Percentiles rank a stretch among this genome's conserved stretches.
Conservation (phyloP, 495 filamentous ascomycete species). For the Aspergillus nidulans region DNA sequence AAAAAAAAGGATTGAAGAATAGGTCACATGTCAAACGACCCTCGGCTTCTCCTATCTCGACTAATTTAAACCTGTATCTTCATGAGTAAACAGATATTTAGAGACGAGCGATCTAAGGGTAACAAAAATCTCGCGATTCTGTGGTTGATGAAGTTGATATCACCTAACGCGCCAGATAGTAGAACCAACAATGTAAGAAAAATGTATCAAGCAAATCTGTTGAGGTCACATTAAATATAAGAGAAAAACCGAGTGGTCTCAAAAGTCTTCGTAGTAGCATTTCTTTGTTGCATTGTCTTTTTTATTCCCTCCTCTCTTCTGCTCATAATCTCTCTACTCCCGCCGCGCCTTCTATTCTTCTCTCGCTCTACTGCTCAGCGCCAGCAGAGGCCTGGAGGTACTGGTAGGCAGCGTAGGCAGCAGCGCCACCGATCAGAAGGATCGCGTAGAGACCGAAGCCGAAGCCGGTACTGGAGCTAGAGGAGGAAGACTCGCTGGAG, state of each 20-base stretch:
- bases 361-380: conserved; percentile 20
- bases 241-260: conserved; percentile 2
- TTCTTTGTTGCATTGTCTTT: conserved; percentile 1
- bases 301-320: conserved; percentile 8
- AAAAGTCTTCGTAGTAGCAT: conserved; percentile 10
- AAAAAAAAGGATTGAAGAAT: not conserved
- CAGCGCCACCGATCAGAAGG: conserved; percentile 68
- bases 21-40: not conserved
- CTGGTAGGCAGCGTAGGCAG: conserved; percentile 82
- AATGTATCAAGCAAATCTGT: conserved; percentile 1
- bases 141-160: conserved; percentile 13
- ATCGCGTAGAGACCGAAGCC: conserved; percentile 81
- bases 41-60: not conserved
- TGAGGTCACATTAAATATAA: conserved; percentile 14
- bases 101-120: not conserved
- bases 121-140: not conserved
- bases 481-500: conserved; percentile 44
- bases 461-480: conserved; percentile 47
- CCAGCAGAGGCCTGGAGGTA: conserved; percentile 65
- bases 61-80: not conserved
- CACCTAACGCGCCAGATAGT: conserved; percentile 15
- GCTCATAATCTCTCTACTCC: conserved; percentile 3
- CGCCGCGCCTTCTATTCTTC: not conserved
- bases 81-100: not conserved
- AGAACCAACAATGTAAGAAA: conserved; percentile 1